phyloP scores from a whole-genome alignment of 2,329 filamentous ascomycete genomes.

The Calonectria pseudoreteaudii region DNA sequence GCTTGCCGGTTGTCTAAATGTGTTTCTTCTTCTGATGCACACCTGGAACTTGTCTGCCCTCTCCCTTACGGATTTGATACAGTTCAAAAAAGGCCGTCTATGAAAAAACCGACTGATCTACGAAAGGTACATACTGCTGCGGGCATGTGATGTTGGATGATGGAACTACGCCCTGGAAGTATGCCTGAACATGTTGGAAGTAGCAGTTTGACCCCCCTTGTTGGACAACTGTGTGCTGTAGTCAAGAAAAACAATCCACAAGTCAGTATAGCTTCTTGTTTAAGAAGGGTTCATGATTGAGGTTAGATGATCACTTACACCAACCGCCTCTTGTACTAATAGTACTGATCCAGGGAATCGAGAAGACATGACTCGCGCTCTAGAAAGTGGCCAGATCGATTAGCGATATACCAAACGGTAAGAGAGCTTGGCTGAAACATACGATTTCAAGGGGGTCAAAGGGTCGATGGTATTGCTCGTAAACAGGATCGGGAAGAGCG shows the following conservation, averaged over 20 bases:
- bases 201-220: slow-evolving; percentile 50
- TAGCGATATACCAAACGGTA: slow-evolving; percentile 9
- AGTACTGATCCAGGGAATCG: slow-evolving; percentile 46
- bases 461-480: slow-evolving; percentile 53
- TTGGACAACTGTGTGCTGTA: slow-evolving; percentile 44
- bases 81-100: neutral
- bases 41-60: neutral
- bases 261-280: slow-evolving; percentile 27
- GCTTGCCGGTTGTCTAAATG: neutral
- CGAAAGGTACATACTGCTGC: slow-evolving; percentile 45
- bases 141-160: slow-evolving; percentile 47
- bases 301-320: slow-evolving; percentile 43
- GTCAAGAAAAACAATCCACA: slow-evolving; percentile 7
- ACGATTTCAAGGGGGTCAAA: slow-evolving; percentile 51
- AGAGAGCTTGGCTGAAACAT: slow-evolving; percentile 28
- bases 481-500: slow-evolving; percentile 53
- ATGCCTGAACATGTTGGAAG: slow-evolving; percentile 51
- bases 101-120: slow-evolving; percentile 10
- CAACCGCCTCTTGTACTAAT: slow-evolving; percentile 47
- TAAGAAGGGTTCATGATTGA: neutral
- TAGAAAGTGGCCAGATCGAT: slow-evolving; percentile 29
- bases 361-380: slow-evolving; percentile 44
- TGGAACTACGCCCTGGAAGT: slow-evolving; percentile 49
- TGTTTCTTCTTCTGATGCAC: neutral
- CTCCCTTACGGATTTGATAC: neutral